Conservation (phyloP, 164 flowering plant species). For the Brasenia schreberi region DNA sequence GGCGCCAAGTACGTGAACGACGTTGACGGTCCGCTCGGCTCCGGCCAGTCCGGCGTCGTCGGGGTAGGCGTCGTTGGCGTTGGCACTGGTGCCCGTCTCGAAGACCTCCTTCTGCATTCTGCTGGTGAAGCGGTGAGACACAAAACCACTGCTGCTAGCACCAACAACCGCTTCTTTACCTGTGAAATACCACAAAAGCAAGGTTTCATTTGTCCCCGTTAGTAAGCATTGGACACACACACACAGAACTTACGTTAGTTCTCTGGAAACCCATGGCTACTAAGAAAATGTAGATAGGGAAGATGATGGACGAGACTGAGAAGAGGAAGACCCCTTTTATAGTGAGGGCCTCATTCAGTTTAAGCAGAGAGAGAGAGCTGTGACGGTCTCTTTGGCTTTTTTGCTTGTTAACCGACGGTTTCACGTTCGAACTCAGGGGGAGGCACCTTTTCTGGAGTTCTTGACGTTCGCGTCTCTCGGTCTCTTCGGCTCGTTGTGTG, state of each 20-base stretch:
- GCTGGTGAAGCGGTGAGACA: not conserved
- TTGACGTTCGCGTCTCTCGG: no score
- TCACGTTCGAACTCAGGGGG: not conserved
- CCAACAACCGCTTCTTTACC: not conserved
- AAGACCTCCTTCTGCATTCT: not conserved
- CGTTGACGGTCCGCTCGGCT: not conserved
- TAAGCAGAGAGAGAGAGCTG: not conserved
- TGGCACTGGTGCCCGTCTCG: not conserved
- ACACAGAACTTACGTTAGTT: not conserved
- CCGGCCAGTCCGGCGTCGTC: not conserved
- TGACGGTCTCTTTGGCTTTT: not conserved
- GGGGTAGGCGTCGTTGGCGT: not conserved
- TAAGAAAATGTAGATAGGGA: not conserved
- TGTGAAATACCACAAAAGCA: not conserved
- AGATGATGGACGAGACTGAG: not conserved
- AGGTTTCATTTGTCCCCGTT: not conserved
- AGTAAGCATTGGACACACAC: not conserved
- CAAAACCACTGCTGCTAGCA: not conserved
- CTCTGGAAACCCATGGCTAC: not conserved
- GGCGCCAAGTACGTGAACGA: slow-evolving; percentile 9
- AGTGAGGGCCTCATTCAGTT: no score
- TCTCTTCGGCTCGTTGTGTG: no score
- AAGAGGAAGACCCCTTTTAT: not conserved
- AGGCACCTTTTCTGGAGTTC: not conserved
- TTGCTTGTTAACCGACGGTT: not conserved